Conservation (phyloP, 2,329 filamentous ascomycete genomes). For the Acephala macrosclerotiorum region DNA sequence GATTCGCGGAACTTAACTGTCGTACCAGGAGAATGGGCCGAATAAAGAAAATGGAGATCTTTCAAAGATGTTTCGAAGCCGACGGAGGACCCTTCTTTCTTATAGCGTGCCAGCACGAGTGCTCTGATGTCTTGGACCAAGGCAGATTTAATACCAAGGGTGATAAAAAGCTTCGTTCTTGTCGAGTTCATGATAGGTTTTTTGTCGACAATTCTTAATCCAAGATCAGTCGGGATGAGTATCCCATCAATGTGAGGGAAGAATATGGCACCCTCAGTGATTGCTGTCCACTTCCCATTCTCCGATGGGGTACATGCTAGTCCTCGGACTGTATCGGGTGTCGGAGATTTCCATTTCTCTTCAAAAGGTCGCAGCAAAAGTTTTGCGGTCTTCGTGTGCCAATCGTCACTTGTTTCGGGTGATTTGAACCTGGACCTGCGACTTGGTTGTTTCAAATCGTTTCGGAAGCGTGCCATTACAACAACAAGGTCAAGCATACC, state of each 20-base stretch:
- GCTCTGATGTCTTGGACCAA: conserved; percentile 13
- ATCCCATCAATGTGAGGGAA: conserved; percentile 24
- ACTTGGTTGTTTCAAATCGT: not conserved
- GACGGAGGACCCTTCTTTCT: not conserved
- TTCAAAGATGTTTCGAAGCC: conserved; percentile 11
- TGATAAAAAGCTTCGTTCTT: conserved; percentile 25
- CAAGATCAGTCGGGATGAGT: conserved; percentile 30
- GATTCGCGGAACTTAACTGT: not conserved
- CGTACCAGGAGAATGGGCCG: not conserved
- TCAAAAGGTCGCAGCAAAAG: conserved; percentile 19
- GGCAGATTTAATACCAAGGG: conserved; percentile 23
- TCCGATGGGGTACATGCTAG: conserved; percentile 20
- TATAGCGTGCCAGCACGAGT: conserved; percentile 15
- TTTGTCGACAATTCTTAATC: conserved; percentile 23
- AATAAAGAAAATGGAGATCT: conserved; percentile 26
- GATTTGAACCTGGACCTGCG: conserved; percentile 19
- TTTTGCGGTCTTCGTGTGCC: conserved; percentile 25
- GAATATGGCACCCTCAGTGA: conserved; percentile 20
- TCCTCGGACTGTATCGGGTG: not conserved
- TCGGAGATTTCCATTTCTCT: not conserved
- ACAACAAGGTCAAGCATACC: not conserved
- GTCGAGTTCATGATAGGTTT: conserved; percentile 16
- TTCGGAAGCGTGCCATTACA: not conserved
- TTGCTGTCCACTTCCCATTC: conserved; percentile 24
- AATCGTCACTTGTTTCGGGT: conserved; percentile 19